Conservation (phyloP, 495 filamentous ascomycete species). For the Penicillium verhagenii region DNA sequence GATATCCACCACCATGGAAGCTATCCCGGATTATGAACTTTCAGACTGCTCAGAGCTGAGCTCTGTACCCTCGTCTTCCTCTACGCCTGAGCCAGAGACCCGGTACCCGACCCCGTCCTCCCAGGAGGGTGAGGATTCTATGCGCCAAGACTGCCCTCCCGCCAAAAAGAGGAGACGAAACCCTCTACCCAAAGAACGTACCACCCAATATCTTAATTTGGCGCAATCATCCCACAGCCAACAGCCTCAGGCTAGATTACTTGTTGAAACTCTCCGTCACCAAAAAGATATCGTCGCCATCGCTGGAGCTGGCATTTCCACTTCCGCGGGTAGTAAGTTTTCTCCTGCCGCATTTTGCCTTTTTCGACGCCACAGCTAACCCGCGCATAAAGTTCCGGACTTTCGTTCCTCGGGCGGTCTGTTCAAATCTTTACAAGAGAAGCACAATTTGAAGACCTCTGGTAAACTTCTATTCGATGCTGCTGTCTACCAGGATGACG, state of each 20-base stretch:
- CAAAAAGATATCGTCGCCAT: constrained; percentile 96
- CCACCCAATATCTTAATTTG: constrained; percentile 74
- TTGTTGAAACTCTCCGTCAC: constrained; percentile 75
- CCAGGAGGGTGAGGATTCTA: constrained; percentile 49
- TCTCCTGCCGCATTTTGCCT: constrained; percentile 54
- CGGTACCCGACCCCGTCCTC: constrained; percentile 57
- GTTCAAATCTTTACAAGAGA: constrained; percentile 75
- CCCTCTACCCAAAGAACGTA: constrained; percentile 68
- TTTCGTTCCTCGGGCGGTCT: constrained; percentile 89
- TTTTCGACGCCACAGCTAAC: constrained; percentile 45
- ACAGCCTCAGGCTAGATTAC: constrained; percentile 58
- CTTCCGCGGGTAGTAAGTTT: constrained; percentile 87
- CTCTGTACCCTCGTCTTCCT: constrained; percentile 55
- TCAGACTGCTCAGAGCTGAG: constrained; percentile 58
- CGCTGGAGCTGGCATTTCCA: constrained; percentile 94
- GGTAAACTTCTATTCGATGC: constrained; percentile 97
- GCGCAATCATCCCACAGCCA: constrained; percentile 49
- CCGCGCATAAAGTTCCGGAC: constrained; percentile 71
- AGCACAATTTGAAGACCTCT: constrained; percentile 88
- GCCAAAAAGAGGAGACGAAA: constrained; percentile 70
- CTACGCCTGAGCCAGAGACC: constrained; percentile 54
- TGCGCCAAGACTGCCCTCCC: constrained; percentile 59
- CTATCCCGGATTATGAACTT: too few species aligned
- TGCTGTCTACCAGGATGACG: constrained; percentile 90
- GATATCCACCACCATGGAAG: constrained; percentile 32